Evolutionary conservation across 2,329 filamentous ascomycete species (phyloP).

Genomic region (Aspergillus clavatus): DNA sequence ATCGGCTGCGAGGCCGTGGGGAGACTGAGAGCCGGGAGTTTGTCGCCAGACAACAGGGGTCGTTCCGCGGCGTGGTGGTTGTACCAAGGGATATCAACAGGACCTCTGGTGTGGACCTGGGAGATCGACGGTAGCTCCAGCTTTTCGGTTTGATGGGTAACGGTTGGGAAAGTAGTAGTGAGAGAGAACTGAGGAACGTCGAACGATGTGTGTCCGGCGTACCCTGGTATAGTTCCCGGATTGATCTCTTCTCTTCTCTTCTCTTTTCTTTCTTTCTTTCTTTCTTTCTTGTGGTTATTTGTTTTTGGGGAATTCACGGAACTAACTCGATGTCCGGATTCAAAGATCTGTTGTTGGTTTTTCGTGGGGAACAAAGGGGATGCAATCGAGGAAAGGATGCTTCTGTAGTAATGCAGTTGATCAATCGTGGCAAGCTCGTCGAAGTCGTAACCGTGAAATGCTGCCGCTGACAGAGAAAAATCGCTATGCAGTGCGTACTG

Average conservation of each 20-base stretch:
- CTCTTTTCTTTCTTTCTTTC: too few species aligned
- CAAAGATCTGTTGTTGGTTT: slow-evolving; percentile 3
- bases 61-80: slow-evolving; percentile 62
- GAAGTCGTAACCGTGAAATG: slow-evolving; percentile 31
- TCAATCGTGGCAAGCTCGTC: slow-evolving; percentile 30
- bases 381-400: slow-evolving; percentile 7
- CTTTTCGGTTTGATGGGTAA: slow-evolving; percentile 65
- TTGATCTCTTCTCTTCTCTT: too few species aligned
- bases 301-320: background rate
- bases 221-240: slow-evolving; percentile 4
- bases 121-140: slow-evolving; percentile 90
- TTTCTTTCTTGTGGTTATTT: slow-evolving; percentile 2
- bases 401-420: slow-evolving; percentile 21
- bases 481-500: slow-evolving; percentile 16
- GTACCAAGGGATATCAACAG: slow-evolving; percentile 65
- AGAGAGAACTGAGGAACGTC: slow-evolving; percentile 15
- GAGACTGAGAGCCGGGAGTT: slow-evolving; percentile 65
- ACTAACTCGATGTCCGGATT: slow-evolving; percentile 4
- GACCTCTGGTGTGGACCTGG: slow-evolving; percentile 75
- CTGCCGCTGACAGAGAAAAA: slow-evolving; percentile 14
- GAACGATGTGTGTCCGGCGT: slow-evolving; percentile 22
- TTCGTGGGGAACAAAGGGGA: slow-evolving; percentile 16
- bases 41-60: slow-evolving; percentile 65
- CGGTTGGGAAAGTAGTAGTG: slow-evolving; percentile 22
- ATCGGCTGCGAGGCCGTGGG: slow-evolving; percentile 60